These are phyloP conservation scores for Metroxylon sagu DNA, from an alignment of 176 grass and related monocot species.

Conservation along the genomic window DNA sequence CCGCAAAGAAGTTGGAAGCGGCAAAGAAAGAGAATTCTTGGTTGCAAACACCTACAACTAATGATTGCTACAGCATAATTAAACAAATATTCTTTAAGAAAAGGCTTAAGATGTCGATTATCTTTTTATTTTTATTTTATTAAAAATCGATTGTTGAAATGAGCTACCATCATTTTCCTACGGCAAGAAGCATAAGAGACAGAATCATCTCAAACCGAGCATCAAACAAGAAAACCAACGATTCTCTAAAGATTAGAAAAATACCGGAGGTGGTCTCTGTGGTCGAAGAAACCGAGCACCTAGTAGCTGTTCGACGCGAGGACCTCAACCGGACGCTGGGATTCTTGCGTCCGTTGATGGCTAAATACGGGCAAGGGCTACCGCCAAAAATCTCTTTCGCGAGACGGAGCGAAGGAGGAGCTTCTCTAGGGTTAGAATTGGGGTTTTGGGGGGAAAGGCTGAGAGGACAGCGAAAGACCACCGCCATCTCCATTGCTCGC, in stretches of 20 bases:
- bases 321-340: not conserved
- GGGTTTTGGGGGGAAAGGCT: not conserved
- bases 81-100: too few relatives aligned
- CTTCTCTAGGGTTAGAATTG: not conserved
- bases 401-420: not conserved
- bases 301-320: not conserved
- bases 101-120: too few relatives aligned
- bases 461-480: not conserved
- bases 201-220: too few relatives aligned
- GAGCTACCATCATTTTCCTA: too few relatives aligned
- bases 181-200: not conserved
- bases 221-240: too few relatives aligned
- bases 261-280: constrained; percentile 5
- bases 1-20: too few relatives aligned
- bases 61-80: too few relatives aligned
- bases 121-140: too few relatives aligned
- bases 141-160: too few relatives aligned
- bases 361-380: not conserved
- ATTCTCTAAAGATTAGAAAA: not conserved
- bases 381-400: constrained; percentile 3
- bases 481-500: constrained; percentile 3
- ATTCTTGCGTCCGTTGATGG: not conserved
- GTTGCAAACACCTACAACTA: too few relatives aligned
- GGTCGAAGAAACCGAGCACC: constrained; percentile 7
- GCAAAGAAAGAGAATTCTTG: too few relatives aligned